phyloP scores from a whole-genome alignment of 345 rosid species.

The Citrus cavaleriei region DNA sequence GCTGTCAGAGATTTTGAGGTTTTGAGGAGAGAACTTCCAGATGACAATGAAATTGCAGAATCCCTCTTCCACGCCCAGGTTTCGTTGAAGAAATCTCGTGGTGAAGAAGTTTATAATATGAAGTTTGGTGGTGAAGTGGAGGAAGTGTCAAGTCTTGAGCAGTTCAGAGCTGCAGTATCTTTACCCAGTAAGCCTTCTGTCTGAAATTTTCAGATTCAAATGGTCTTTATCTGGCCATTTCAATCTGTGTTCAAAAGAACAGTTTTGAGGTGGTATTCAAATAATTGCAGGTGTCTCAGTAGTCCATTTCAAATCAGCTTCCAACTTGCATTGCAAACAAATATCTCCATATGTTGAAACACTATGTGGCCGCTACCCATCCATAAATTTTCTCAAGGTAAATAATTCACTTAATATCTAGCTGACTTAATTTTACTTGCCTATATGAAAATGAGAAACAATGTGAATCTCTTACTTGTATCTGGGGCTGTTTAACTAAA shows the following conservation, averaged over 20 bases:
- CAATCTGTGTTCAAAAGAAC: not conserved
- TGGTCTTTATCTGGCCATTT: not conserved
- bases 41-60: conserved; percentile 80
- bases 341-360: conserved; percentile 70
- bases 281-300: conserved; percentile 62
- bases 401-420: not conserved
- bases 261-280: not conserved
- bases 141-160: conserved; percentile 62
- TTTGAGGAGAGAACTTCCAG: conserved; percentile 74
- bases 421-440: not conserved
- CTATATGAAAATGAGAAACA: not conserved
- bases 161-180: conserved; percentile 76
- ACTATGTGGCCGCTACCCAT: conserved; percentile 80
- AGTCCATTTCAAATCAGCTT: conserved; percentile 62
- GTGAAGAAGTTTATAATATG: conserved; percentile 88
- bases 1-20: conserved; percentile 86
- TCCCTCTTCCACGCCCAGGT: conserved; percentile 91
- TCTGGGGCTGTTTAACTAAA: conserved; percentile 8
- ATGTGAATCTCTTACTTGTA: not conserved
- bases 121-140: conserved; percentile 97
- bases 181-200: conserved; percentile 47
- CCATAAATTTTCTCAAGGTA: conserved; percentile 86
- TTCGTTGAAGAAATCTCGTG: conserved; percentile 84
- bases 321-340: conserved; percentile 76
- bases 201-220: not conserved